Conservation (phyloP, 2,329 filamentous ascomycete species). For the Trichoderma semiorbis region DNA sequence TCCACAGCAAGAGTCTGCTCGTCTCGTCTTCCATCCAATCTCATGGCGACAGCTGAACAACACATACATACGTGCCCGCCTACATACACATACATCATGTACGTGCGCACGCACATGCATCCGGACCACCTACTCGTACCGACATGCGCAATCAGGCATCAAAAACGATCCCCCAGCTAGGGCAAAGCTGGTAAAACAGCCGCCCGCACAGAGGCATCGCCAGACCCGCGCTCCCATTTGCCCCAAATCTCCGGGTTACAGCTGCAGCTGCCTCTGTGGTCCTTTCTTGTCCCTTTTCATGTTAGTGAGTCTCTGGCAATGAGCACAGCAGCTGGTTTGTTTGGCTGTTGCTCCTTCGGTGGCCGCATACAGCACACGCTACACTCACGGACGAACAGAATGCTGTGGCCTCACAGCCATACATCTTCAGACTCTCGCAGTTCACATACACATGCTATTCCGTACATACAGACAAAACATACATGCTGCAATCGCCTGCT, state of each 20-base stretch:
- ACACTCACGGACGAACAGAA: neutral
- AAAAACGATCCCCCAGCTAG: conserved; percentile 14
- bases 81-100: conserved; percentile 14
- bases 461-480: neutral
- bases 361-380: neutral
- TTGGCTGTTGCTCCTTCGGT: neutral
- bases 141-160: conserved; percentile 14
- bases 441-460: neutral
- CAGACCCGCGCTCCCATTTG: conserved; percentile 10
- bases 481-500: conserved; percentile 14
- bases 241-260: conserved; percentile 14
- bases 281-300: neutral
- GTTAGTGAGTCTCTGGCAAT: neutral
- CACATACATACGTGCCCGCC: conserved; percentile 14
- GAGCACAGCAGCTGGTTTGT: neutral
- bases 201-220: conserved; percentile 2
- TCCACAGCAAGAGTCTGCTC: conserved; percentile 2
- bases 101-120: neutral
- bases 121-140: neutral
- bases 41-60: conserved; percentile 14
- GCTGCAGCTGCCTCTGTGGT: neutral
- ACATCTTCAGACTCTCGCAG: neutral
- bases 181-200: conserved; percentile 16
- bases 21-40: conserved; percentile 3
- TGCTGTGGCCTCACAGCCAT: neutral